These are phyloP conservation scores for Phylloporus arenicola DNA, from an alignment of 768 basidiomycete species.

Conservation along the genomic window DNA sequence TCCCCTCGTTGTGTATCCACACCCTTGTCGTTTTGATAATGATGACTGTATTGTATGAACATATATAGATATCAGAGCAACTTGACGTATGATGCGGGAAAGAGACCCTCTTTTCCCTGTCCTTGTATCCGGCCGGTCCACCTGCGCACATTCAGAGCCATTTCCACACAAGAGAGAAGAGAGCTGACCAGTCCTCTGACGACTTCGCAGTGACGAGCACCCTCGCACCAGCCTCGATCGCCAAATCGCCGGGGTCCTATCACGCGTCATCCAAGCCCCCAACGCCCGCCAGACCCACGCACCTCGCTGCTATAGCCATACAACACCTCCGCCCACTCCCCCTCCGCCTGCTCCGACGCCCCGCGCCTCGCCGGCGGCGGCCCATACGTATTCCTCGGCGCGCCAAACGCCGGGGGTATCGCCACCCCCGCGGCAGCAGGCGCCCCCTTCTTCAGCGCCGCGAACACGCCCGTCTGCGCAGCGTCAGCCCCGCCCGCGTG, in stretches of 20 bases:
- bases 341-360: constrained; percentile 35
- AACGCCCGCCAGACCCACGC: constrained; percentile 4
- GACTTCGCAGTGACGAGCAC: constrained; percentile 62
- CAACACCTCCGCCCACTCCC: constrained; percentile 74
- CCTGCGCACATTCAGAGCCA: constrained; percentile 34
- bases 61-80: constrained; percentile 34
- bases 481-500: too few species aligned
- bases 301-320: constrained; percentile 73
- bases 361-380: constrained; percentile 49
- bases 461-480: constrained; percentile 16
- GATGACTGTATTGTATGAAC: constrained; percentile 1
- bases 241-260: constrained; percentile 67
- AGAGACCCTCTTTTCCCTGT: constrained; percentile 51
- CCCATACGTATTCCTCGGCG: constrained; percentile 41
- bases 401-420: constrained; percentile 35
- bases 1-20: constrained; percentile 31
- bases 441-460: constrained; percentile 28
- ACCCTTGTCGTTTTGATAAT: constrained; percentile 22
- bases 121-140: constrained; percentile 64
- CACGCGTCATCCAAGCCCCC: not conserved
- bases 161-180: not conserved
- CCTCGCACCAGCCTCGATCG: constrained; percentile 49
- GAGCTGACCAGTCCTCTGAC: constrained; percentile 69
- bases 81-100: constrained; percentile 68
- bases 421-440: constrained; percentile 25